A percentile compares a stretch with the other conserved stretches of the same genome.
Conservation (phyloP, 768 basidiomycete genomes). For the Boletus subcaerulescens region DNA sequence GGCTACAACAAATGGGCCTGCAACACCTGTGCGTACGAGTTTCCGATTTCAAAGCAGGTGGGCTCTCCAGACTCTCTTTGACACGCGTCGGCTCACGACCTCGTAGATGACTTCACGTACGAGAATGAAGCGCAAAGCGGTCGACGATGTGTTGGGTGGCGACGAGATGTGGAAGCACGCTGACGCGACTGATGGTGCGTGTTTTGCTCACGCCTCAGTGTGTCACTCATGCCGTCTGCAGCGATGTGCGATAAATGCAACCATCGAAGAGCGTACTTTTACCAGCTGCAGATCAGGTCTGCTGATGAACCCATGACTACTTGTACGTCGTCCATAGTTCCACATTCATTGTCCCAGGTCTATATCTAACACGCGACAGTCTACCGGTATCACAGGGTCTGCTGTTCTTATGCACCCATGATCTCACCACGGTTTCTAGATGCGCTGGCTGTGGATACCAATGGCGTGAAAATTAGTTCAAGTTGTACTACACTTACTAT, state of each 20-base stretch:
- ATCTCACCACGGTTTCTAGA: conserved; percentile 31
- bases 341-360: background rate
- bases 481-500: background rate
- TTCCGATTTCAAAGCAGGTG: conserved; percentile 36
- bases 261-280: conserved; percentile 82
- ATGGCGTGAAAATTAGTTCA: conserved; percentile 62
- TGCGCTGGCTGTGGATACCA: conserved; percentile 62
- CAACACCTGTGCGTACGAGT: conserved; percentile 93
- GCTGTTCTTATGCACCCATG: background rate
- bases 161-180: conserved; percentile 94
- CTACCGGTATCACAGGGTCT: conserved; percentile 47
- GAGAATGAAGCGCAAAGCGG: conserved; percentile 80
- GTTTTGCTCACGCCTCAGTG: background rate
- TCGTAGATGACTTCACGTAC: conserved; percentile 87
- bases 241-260: conserved; percentile 79
- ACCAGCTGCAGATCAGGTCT: conserved; percentile 93
- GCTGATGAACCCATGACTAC: conserved; percentile 88
- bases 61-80: background rate
- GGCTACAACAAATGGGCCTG: conserved; percentile 93
- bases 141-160: conserved; percentile 95
- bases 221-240: conserved; percentile 20
- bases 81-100: background rate
- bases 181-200: conserved; percentile 75
- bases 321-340: conserved; percentile 17
- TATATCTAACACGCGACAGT: conserved; percentile 36